phyloP scores from a whole-genome alignment of 352 stramenopile genomes.

The Globisporangium polare region DNA sequence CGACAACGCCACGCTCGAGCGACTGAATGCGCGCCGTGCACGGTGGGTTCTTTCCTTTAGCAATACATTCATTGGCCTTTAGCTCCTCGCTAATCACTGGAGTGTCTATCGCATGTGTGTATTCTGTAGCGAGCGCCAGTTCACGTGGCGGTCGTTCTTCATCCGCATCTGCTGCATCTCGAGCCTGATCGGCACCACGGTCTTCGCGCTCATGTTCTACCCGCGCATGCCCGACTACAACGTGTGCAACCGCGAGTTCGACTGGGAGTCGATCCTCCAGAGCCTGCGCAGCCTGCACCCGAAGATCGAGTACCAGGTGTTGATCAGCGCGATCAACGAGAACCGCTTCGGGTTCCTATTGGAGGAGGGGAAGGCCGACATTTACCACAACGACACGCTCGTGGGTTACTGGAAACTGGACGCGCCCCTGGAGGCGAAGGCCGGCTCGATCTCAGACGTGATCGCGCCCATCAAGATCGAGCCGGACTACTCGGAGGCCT shows the following conservation, averaged over 20 bases:
- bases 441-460: slow-evolving; percentile 74
- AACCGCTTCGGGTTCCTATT: slow-evolving; percentile 86
- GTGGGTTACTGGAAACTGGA: slow-evolving; percentile 75
- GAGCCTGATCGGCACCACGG: slow-evolving; percentile 49
- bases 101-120: neutral
- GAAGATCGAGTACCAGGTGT: slow-evolving; percentile 82
- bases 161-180: slow-evolving; percentile 50
- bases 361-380: slow-evolving; percentile 66
- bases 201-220: slow-evolving; percentile 85
- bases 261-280: slow-evolving; percentile 84
- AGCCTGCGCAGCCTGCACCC: slow-evolving; percentile 69
- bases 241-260: slow-evolving; percentile 86
- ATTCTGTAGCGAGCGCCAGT: slow-evolving; percentile 30
- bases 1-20: slow-evolving; percentile 48
- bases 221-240: slow-evolving; percentile 86
- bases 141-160: slow-evolving; percentile 52
- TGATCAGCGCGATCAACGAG: slow-evolving; percentile 87
- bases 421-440: slow-evolving; percentile 55
- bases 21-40: slow-evolving; percentile 40
- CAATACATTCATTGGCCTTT: neutral
- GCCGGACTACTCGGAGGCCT: slow-evolving; percentile 58
- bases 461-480: slow-evolving; percentile 72
- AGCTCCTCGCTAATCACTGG: neutral
- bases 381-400: slow-evolving; percentile 73
- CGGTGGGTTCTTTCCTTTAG: slow-evolving; percentile 12